These are phyloP conservation scores for Myrmaecium sp. DNA, from an alignment of 2,329 filamentous ascomycete species.

Conservation along the genomic window DNA sequence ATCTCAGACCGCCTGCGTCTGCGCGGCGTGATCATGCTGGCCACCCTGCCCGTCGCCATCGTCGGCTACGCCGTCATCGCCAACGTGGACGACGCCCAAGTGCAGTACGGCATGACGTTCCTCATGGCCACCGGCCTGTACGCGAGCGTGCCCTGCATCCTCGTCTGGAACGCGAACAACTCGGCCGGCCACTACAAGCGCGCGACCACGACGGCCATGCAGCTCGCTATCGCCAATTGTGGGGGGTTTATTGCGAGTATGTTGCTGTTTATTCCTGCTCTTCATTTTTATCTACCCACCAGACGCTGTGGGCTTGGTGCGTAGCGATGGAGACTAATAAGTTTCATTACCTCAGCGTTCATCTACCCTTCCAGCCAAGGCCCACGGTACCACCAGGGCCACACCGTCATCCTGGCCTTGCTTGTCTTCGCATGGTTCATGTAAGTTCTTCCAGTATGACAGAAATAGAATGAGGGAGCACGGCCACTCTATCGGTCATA, in stretches of 20 bases:
- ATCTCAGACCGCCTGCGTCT: slow-evolving; percentile 25
- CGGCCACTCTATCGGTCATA: too few relatives aligned
- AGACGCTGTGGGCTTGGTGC: too few relatives aligned
- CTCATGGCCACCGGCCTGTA: slow-evolving; percentile 28
- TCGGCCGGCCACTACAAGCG: slow-evolving; percentile 39
- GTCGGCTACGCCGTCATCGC: slow-evolving; percentile 37
- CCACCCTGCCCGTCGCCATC: slow-evolving; percentile 29
- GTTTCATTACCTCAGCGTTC: too few relatives aligned
- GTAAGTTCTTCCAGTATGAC: too few relatives aligned
- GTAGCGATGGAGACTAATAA: background rate
- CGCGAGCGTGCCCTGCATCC: slow-evolving; percentile 16
- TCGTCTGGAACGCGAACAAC: slow-evolving; percentile 29
- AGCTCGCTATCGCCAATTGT: slow-evolving; percentile 28
- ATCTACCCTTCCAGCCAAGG: too few relatives aligned
- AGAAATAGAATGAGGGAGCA: too few relatives aligned
- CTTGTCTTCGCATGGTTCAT: too few relatives aligned
- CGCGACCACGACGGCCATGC: slow-evolving; percentile 33
- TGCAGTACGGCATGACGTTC: slow-evolving; percentile 23
- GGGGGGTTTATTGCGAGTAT: slow-evolving; percentile 34
- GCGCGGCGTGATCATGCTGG: slow-evolving; percentile 30
- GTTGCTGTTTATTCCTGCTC: too few relatives aligned
- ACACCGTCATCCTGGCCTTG: too few relatives aligned
- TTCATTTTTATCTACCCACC: too few relatives aligned
- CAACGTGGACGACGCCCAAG: slow-evolving; percentile 18
- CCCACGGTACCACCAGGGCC: too few relatives aligned